Evolutionary conservation across 2,329 filamentous ascomycete genomes (phyloP).

Genomic region (Arthroderma uncinatum): DNA sequence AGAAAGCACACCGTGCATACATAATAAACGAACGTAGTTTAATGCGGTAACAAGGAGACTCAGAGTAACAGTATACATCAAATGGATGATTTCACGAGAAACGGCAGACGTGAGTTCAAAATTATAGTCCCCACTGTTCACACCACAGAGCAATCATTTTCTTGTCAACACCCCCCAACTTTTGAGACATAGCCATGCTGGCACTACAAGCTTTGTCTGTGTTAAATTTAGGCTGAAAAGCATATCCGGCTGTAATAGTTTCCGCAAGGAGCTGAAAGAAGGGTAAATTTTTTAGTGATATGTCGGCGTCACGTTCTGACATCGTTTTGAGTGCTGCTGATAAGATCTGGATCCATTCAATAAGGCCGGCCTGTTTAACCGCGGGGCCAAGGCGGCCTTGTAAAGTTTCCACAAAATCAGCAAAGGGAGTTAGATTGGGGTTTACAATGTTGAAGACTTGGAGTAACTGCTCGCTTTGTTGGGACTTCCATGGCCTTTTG

Average conservation of each 20-base stretch:
- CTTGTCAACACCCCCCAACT: not conserved
- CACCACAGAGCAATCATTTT: not conserved
- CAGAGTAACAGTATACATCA: too few species aligned
- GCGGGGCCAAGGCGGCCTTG: not conserved
- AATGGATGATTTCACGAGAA: not conserved
- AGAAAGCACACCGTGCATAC: too few species aligned
- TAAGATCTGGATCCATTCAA: not conserved
- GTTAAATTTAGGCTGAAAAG: not conserved
- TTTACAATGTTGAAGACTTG: not conserved
- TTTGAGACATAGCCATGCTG: not conserved
- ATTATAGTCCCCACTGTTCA: not conserved
- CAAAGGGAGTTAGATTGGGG: not conserved
- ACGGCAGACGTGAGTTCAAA: not conserved
- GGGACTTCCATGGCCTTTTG: not conserved
- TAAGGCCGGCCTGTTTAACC: not conserved
- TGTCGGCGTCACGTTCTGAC: too few species aligned
- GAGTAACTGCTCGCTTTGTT: not conserved
- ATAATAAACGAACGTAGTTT: too few species aligned
- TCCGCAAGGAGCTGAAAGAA: not conserved
- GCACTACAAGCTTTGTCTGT: not conserved
- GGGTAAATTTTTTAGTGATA: not conserved
- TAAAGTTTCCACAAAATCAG: not conserved
- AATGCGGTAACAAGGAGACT: too few species aligned
- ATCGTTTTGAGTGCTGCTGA: too few species aligned
- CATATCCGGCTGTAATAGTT: not conserved